Conservation (phyloP, 2,329 filamentous ascomycete species). For the Bipolaris zeicola region DNA sequence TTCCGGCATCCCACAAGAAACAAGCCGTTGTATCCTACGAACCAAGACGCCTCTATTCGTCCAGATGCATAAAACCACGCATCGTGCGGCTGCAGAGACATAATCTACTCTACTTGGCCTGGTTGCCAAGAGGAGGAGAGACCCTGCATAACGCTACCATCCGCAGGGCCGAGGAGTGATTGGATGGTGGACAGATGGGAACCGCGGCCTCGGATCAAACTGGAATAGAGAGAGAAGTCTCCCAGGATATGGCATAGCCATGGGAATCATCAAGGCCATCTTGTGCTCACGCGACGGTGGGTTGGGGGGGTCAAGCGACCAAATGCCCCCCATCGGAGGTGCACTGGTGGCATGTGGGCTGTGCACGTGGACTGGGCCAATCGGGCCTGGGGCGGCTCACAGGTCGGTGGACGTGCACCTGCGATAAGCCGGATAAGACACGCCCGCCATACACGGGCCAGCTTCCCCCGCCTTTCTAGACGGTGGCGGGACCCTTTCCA, state of each 20-base stretch:
- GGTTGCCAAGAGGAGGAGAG: conserved; percentile 16
- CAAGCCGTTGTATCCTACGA: neutral
- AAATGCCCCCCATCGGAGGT: conserved; percentile 12
- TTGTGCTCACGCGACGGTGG: conserved; percentile 21
- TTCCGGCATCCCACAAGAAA: neutral
- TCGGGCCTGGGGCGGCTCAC: conserved; percentile 9
- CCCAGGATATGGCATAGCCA: neutral
- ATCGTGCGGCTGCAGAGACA: neutral
- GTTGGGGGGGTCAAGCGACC: conserved; percentile 24
- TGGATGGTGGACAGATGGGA: conserved; percentile 7
- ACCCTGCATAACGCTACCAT: conserved; percentile 35
- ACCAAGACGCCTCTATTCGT: neutral
- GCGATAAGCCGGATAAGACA: conserved; percentile 21
- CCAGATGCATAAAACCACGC: neutral
- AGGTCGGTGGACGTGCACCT: neutral
- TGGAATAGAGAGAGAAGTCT: neutral
- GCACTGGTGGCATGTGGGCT: conserved; percentile 18
- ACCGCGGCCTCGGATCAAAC: neutral
- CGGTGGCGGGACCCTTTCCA: conserved; percentile 4
- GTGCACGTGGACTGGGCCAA: conserved; percentile 25
- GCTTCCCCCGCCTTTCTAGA: conserved; percentile 30
- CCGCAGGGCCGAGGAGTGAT: conserved; percentile 16
- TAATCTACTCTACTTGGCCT: neutral
- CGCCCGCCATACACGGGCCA: conserved; percentile 15
- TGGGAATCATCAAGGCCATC: neutral